phyloP scores from a whole-genome alignment of 2,329 filamentous ascomycete genomes.

The Biscogniauxia sp. region DNA sequence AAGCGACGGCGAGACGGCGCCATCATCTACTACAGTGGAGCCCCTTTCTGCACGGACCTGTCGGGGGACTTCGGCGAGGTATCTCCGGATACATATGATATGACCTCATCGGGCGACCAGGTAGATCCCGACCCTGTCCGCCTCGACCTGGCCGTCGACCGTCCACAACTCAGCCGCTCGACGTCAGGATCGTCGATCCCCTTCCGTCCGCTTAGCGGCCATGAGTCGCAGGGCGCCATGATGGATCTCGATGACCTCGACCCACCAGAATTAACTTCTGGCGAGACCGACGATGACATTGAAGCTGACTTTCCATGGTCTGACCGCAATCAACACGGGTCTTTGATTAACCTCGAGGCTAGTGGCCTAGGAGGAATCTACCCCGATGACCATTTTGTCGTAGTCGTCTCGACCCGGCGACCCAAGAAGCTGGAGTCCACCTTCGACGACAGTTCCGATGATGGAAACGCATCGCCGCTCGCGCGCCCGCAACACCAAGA shows the following conservation, averaged over 20 bases:
- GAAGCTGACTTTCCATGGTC: conserved; percentile 49
- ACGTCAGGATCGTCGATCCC: conserved; percentile 51
- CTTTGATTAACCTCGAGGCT: conserved; percentile 46
- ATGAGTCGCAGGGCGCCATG: conserved; percentile 20
- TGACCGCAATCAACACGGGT: conserved; percentile 38
- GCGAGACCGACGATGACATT: conserved; percentile 38
- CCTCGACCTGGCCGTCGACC: conserved; percentile 26
- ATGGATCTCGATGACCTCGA: conserved; percentile 31
- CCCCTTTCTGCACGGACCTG: conserved; percentile 77
- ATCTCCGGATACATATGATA: conserved; percentile 45
- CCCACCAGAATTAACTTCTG: conserved; percentile 31
- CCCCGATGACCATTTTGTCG: conserved; percentile 63
- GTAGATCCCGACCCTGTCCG: conserved; percentile 18
- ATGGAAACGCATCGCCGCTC: conserved; percentile 2
- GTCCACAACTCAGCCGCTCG: conserved; percentile 26
- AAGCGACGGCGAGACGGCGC: conserved; percentile 65
- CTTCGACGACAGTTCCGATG: conserved; percentile 9
- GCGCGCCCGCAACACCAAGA: conserved; percentile 6
- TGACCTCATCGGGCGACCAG: conserved; percentile 44
- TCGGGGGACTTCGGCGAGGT: conserved; percentile 60
- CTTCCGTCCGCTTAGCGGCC: conserved; percentile 50
- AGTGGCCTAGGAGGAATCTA: conserved; percentile 58
- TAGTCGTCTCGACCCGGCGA: conserved; percentile 52
- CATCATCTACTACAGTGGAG: conserved; percentile 81
- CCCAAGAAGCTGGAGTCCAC: conserved; percentile 25